Evolutionary conservation across 2,329 filamentous ascomycete genomes (phyloP), one percentile per base, ranked within the genome.

Genomic region (Aspergillus fijiensis): DNA sequence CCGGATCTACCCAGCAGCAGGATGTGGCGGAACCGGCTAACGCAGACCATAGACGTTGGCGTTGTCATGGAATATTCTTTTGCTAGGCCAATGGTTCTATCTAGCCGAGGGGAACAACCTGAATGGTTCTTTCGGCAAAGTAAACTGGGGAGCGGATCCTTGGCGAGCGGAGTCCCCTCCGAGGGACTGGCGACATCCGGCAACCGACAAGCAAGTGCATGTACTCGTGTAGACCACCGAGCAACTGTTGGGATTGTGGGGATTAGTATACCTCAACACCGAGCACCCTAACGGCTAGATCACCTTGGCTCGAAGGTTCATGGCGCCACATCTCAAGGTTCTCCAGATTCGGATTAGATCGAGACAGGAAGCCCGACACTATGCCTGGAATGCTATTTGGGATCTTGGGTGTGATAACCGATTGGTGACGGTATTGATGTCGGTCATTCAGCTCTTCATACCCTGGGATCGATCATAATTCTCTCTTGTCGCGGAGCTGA

Each of bases 61-160:
- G 39, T 45, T 19, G 14, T 19, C 39, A n/a, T 45, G 39, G 39
- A 45, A 45, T 19, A 16, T 45, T 45, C 39, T 19, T 12, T 19
- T 45, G 39, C 39, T 16, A 16, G 16, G 14, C 16, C 6, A 16
- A 42, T 42, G 14, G 16, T 42, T 39, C 31, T 51, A 33, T 51
- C 39, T 60, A 56, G 49, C 52, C 58, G 52, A 56, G 48, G 49
- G n/a, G 39, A 39, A 31, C 48, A 39, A 56, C 25, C 21, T 54
- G 47, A 55, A 51, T 49, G 51, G 47, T 27, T 55, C 16, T 33
- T n/a, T 59, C 57, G 57, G 51, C 57, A 59, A 49, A 45, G 35
- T 16, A 45, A 31, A 16, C 27, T 27, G 25, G 33, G 48, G 21
- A 45, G 16, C 45, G 29, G 27, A 21, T 49, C 10, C 42, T 49